Evolutionary conservation across 441 rosid species (phyloP).

Genomic region (Kokia cookei): DNA sequence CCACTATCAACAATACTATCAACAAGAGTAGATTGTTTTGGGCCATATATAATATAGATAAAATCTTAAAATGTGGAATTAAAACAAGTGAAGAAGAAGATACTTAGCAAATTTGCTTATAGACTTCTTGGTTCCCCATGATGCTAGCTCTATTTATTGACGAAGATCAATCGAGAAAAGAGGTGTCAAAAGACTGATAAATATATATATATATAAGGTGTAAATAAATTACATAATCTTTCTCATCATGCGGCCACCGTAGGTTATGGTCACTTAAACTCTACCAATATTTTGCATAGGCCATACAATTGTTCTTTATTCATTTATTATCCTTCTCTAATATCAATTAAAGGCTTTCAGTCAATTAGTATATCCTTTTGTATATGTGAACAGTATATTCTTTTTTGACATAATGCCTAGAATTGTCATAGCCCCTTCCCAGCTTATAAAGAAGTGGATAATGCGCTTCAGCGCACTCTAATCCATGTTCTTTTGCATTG

Average conservation of each 20-base stretch:
- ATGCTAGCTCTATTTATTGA: background rate
- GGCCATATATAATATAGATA: background rate
- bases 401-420: too few relatives aligned
- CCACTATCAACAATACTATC: too few relatives aligned
- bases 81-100: background rate
- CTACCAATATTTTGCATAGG: slow-evolving; percentile 1
- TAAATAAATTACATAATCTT: too few relatives aligned
- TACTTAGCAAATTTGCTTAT: background rate
- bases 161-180: background rate
- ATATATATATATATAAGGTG: too few relatives aligned
- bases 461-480: too few relatives aligned
- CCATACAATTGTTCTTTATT: background rate
- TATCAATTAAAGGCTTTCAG: too few relatives aligned
- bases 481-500: too few relatives aligned
- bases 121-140: background rate
- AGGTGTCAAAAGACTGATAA: too few relatives aligned
- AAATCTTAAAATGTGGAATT: background rate
- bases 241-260: too few relatives aligned
- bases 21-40: background rate
- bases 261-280: background rate
- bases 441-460: too few relatives aligned
- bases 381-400: background rate
- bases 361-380: background rate
- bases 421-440: too few relatives aligned
- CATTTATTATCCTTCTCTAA: background rate